Evolutionary conservation across 1,284 basidiomycete species (phyloP).

Genomic region (Rhodotorula sp.): DNA sequence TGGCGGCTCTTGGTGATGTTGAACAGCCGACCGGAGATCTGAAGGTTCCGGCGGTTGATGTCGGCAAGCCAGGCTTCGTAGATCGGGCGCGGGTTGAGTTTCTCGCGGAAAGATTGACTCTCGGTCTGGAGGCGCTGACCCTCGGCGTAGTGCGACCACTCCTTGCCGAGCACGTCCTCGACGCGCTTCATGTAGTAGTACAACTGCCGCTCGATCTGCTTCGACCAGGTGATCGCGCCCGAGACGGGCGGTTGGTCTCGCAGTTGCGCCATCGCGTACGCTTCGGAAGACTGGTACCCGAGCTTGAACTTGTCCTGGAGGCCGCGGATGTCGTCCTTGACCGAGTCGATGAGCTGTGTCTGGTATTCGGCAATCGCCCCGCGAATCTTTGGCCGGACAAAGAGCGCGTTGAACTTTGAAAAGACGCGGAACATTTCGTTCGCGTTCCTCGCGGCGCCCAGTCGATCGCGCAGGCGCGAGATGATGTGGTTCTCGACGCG

Average conservation of each 20-base stretch:
- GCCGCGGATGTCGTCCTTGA: conserved; percentile 94
- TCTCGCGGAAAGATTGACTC: conserved; percentile 85
- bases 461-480: conserved; percentile 79
- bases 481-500: conserved; percentile 99
- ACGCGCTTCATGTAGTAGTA: conserved; percentile 99
- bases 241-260: conserved; percentile 95
- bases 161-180: conserved; percentile 95
- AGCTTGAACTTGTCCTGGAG: conserved; percentile 75
- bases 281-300: conserved; percentile 22
- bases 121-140: conserved; percentile 95
- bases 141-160: conserved; percentile 98
- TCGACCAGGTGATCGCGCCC: conserved; percentile 96
- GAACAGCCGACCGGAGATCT: conserved; percentile 90
- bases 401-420: conserved; percentile 95
- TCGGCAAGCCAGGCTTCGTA: conserved; percentile 97
- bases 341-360: conserved; percentile 93
- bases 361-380: conserved; percentile 99
- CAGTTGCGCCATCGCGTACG: conserved; percentile 91
- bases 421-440: conserved; percentile 99
- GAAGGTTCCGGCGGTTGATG: conserved; percentile 87
- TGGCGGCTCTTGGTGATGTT: conserved; percentile 78
- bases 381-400: conserved; percentile 91
- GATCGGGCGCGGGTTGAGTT: conserved; percentile 88
- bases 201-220: conserved; percentile 95
- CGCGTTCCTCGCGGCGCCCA: conserved; percentile 94